Percentiles rank a stretch among this genome's conserved stretches.
These are phyloP conservation scores for Lodderomyces oxycetoniae DNA, from an alignment of 1,139 yeast genomes.

Conservation along the genomic window DNA sequence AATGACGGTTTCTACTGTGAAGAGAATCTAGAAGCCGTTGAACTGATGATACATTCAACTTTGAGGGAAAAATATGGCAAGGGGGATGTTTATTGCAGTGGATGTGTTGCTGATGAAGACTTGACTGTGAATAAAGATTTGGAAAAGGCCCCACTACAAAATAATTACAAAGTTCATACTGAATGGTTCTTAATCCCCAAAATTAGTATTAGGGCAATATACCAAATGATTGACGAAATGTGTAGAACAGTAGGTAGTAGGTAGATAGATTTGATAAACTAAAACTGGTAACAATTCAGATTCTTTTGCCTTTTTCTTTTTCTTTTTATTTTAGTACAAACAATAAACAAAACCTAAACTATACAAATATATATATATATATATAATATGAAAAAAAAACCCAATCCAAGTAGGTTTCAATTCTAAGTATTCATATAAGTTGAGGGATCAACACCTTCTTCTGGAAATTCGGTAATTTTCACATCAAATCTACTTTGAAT, in stretches of 20 bases:
- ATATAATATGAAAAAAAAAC: too few relatives aligned
- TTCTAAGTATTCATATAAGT: slow-evolving; percentile 90
- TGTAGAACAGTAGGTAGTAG: slow-evolving; percentile 14
- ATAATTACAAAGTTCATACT: slow-evolving; percentile 38
- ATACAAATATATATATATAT: slow-evolving; percentile 4
- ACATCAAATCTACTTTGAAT: slow-evolving; percentile 98
- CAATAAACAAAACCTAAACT: not conserved
- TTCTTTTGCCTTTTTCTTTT: not conserved
- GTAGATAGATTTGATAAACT: not conserved
- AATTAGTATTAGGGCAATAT: slow-evolving; percentile 32
- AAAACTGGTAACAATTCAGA: not conserved
- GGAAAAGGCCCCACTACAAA: slow-evolving; percentile 8
- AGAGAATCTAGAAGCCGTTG: slow-evolving; percentile 30
- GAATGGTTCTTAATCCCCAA: slow-evolving; percentile 61
- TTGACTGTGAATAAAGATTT: slow-evolving; percentile 2
- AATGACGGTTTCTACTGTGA: slow-evolving; percentile 32
- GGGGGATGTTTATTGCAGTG: slow-evolving; percentile 42
- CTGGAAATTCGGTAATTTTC: slow-evolving; percentile 91
- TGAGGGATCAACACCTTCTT: slow-evolving; percentile 96
- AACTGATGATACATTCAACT: slow-evolving; percentile 35
- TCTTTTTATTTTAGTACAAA: not conserved
- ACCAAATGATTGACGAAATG: slow-evolving; percentile 33
- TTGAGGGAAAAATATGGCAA: slow-evolving; percentile 36
- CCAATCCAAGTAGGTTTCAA: too few relatives aligned
- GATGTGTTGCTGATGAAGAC: slow-evolving; percentile 20